Evolutionary conservation across 257 asterid species (phyloP).

Genomic region (Perilla frutescens): DNA sequence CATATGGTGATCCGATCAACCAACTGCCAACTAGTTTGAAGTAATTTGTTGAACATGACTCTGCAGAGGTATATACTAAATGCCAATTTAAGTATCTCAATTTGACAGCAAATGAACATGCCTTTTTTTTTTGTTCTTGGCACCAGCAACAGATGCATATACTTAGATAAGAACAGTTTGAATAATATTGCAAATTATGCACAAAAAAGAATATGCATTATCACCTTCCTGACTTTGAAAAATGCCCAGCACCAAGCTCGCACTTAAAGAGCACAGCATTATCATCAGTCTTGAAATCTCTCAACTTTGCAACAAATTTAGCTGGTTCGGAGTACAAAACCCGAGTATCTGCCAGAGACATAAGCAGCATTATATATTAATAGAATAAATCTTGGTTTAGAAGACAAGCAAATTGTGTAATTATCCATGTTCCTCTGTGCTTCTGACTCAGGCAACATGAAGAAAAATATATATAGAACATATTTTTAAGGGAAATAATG

Average conservation of each 20-base stretch:
- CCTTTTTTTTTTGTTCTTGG: neutral
- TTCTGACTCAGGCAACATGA: neutral
- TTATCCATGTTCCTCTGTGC: neutral
- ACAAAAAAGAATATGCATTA: slow-evolving; percentile 17
- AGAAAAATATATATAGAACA: too few species aligned
- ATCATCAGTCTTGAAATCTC: slow-evolving; percentile 80
- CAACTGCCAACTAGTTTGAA: neutral
- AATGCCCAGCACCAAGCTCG: slow-evolving; percentile 96
- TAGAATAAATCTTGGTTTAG: neutral
- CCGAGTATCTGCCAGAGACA: slow-evolving; percentile 67
- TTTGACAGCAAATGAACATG: slow-evolving; percentile 13
- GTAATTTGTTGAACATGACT: neutral
- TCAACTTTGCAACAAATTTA: slow-evolving; percentile 89
- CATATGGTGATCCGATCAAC: neutral
- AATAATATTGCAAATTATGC: neutral
- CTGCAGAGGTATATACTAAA: neutral
- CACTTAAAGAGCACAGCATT: slow-evolving; percentile 80
- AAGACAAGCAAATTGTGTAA: neutral
- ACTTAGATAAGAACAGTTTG: neutral
- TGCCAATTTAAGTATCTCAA: neutral
- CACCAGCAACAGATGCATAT: slow-evolving; percentile 3
- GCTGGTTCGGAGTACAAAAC: slow-evolving; percentile 95
- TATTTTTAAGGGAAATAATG: too few species aligned
- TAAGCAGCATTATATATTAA: slow-evolving; percentile 13
- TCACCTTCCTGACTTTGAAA: slow-evolving; percentile 95